A percentile compares a stretch with the other conserved stretches of the same genome.
Evolutionary conservation across 1,284 basidiomycete species (phyloP).

Genomic region (Cutaneotrichosporon sp.): DNA sequence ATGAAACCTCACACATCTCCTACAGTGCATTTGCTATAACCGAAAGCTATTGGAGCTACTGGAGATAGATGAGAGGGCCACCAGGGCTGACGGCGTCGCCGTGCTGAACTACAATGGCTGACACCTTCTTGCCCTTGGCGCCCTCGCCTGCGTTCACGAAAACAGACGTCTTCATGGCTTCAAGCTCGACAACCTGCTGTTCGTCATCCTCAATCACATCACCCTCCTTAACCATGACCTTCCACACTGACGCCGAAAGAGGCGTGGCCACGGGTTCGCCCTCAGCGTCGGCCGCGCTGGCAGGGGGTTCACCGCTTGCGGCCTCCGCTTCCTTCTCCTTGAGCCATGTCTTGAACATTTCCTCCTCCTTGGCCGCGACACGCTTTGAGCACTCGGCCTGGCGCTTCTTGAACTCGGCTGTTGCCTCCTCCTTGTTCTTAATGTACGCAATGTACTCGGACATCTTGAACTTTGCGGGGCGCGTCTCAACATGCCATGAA

Average conservation of each 20-base stretch:
- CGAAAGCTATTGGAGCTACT: no score
- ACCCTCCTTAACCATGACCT: conserved; percentile 52
- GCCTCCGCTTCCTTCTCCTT: conserved; percentile 16
- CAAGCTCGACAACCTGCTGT: conserved; percentile 55
- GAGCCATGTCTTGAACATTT: conserved; percentile 11
- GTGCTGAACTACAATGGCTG: conserved; percentile 23
- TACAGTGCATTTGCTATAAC: no score
- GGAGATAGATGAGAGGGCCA: conserved; percentile 9
- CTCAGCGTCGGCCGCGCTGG: neutral
- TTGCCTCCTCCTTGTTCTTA: conserved; percentile 38
- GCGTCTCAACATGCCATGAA: conserved; percentile 51
- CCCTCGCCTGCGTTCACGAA: conserved; percentile 29
- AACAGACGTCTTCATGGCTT: conserved; percentile 62
- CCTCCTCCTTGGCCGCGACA: conserved; percentile 29
- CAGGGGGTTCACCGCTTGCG: conserved; percentile 1
- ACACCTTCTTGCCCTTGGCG: conserved; percentile 29
- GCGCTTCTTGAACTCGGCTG: conserved; percentile 49
- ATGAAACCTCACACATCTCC: no score
- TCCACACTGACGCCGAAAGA: conserved; percentile 58
- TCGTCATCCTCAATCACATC: conserved; percentile 53
- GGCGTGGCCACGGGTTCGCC: conserved; percentile 47
- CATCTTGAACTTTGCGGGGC: conserved; percentile 37
- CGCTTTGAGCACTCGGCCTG: conserved; percentile 26
- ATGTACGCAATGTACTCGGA: conserved; percentile 7
- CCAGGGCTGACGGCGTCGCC: conserved; percentile 18